A percentile compares a stretch with the other conserved stretches of the same genome.
Conservation (phyloP, 768 basidiomycete genomes). For the Macrocybe gigantea region DNA sequence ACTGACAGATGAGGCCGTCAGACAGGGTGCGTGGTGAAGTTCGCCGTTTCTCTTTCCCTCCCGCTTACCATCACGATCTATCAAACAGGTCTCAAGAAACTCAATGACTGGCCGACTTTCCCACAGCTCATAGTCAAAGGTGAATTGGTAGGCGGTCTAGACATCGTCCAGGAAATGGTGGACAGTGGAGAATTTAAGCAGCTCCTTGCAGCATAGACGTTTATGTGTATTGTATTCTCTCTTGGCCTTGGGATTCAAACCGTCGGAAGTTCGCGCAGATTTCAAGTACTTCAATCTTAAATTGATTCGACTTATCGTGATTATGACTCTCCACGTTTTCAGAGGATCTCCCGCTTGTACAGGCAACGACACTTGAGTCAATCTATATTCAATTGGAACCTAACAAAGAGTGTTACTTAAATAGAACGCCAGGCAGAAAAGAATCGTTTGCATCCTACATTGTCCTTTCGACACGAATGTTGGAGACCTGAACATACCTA, state of each 20-base stretch:
- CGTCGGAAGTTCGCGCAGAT: neutral
- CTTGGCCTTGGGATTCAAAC: neutral
- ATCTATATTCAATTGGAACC: too few relatives aligned
- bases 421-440: too few relatives aligned
- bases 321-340: neutral
- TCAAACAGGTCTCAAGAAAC: slow-evolving; percentile 52
- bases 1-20: slow-evolving; percentile 70
- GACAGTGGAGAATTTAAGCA: slow-evolving; percentile 73
- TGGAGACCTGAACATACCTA: too few relatives aligned
- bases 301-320: too few relatives aligned
- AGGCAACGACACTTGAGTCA: too few relatives aligned
- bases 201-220: slow-evolving; percentile 13
- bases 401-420: too few relatives aligned
- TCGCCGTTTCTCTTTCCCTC: neutral
- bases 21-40: slow-evolving; percentile 52
- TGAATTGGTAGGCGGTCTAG: slow-evolving; percentile 92
- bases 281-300: too few relatives aligned
- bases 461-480: too few relatives aligned
- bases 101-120: slow-evolving; percentile 91
- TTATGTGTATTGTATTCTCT: neutral
- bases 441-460: too few relatives aligned
- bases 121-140: slow-evolving; percentile 85
- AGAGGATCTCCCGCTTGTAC: too few relatives aligned
- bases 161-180: slow-evolving; percentile 87
- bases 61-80: neutral